Base-by-base conservation (phyloP, 306 rosid species). In the Vachellia collinsii region DNA sequence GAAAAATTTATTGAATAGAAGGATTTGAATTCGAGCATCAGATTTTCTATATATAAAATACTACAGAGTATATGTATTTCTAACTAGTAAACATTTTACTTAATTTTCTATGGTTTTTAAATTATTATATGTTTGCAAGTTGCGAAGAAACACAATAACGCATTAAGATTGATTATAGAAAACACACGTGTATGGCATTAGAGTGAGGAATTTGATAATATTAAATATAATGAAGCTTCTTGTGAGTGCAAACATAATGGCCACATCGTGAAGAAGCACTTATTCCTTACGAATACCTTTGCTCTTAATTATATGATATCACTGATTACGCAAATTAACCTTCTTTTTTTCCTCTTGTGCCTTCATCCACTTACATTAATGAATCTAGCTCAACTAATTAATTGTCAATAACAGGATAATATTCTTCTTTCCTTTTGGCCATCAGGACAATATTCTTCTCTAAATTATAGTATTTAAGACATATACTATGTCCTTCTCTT, bases 121-220 rank as follows among this genome's bases (percentile, higher is more conserved):
- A 9, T 9, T 22, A 10, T 4, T 8, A 1, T 4, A 23, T 61
- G 39, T 25, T 3, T 61, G 38, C 38, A 11, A 25, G 66, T 25
- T 9, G 20, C 78, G 13, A 74, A 13, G 19, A 74, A n/a, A 74
- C 17, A 43, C 4, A 59, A 16, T 13, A 41, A 19, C 54, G 25
- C 69, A 59, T 75, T 11, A 17, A 34, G 63, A 59, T 36, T 14
- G 43, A 42, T 23, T 23, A 59, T 42, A 51, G 20, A 25, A 59
- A 38, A 59, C 58, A 75, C 70, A 51, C 19, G 47, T 14, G 66
- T 61, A 11, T 25, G 19, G 70, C 68, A 75, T 58, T 75, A 23
- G 29, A 10, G 3, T 10, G 66, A 25, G 19, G 38, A 25, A 25
- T 61, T 23, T 61, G 66, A 25, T 22, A 23, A 25, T 72, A 72